Evolutionary conservation across 805 yeast species (phyloP), one percentile per base, ranked within the genome.

Genomic region (Metschnikowia colocasiae): DNA sequence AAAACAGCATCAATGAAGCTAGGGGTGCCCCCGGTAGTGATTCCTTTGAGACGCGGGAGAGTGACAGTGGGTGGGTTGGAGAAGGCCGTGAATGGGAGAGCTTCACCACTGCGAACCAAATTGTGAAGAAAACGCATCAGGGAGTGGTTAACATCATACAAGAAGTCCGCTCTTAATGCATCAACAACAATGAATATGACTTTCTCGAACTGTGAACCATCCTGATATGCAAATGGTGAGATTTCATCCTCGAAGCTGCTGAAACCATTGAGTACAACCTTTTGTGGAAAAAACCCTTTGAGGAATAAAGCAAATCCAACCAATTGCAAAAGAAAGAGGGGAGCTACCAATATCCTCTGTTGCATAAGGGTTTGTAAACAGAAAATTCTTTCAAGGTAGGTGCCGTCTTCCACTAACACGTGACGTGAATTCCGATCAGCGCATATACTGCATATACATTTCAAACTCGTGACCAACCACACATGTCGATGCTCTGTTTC

Each of bases 21-120:
- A 0, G 99, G 97, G 0, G 97, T 84, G 0, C 97, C 86, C 0
- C 99, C 99, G 0, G 97, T 89, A 0, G 97, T 87, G 20, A 91
- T 79, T 7, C 96, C 97, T 65, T 94, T 94, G 43, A 94, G 71
- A 49, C 99, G 76, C 0, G 99, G 99, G 32, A 94, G 70, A 0
- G 99, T 94, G 8, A 94, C 99, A 0, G 99, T 94, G 2, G 99
- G 99, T 1, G 99, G 98, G 53, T 87, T 86, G 1, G 97, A 84
- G 62, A 75, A 87, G 0, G 96, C 96, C 0, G 99, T 94, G 63
- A 81, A 91, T 0, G 97, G 97, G 42, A 91, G 59, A 0, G 94
- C 98, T 30, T 74, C 57, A 9, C 95, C 95, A 0, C 72, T 55
- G 44, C 78, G 75, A 7, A 92, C 68, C 48, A 91, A 65, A 1